Evolutionary conservation across 2,329 filamentous ascomycete species (phyloP).

Genomic region (Trichophaea hybrida): DNA sequence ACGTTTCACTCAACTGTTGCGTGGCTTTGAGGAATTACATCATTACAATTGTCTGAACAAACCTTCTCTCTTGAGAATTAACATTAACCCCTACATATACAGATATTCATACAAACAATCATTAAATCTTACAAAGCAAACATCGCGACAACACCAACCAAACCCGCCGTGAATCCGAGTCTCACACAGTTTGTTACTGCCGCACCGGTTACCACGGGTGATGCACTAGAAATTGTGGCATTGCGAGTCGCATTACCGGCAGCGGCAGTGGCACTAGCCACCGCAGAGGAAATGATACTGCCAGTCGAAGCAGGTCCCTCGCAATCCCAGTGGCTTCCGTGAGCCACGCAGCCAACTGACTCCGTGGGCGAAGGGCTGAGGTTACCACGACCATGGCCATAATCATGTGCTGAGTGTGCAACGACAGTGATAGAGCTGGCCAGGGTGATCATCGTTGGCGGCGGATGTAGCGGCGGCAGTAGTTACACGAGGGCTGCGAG

Average conservation of each 20-base stretch:
- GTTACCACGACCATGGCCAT: neutral
- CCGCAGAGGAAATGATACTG: neutral
- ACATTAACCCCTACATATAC: neutral
- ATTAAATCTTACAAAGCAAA: neutral
- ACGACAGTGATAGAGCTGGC: neutral
- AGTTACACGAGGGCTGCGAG: neutral
- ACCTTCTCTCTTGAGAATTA: neutral
- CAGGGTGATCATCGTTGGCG: neutral
- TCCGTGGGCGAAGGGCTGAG: conserved; percentile 5
- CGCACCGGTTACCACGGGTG: neutral
- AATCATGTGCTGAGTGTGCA: neutral
- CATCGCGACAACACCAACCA: neutral
- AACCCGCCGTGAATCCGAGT: neutral
- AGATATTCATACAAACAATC: neutral
- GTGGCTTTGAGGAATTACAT: neutral
- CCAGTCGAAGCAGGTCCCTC: neutral
- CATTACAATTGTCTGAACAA: neutral
- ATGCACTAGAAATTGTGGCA: neutral
- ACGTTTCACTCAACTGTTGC: too few species aligned
- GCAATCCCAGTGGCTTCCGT: conserved; percentile 8
- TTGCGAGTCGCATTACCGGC: neutral
- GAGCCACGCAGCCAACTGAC: conserved; percentile 3
- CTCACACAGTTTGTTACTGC: neutral
- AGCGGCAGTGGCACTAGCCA: neutral
- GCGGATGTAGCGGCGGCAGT: neutral